Percentiles rank a stretch among this genome's conserved stretches.
Evolutionary conservation across 257 asterid species (phyloP).

Genomic region (Jacaranda mimosifolia): DNA sequence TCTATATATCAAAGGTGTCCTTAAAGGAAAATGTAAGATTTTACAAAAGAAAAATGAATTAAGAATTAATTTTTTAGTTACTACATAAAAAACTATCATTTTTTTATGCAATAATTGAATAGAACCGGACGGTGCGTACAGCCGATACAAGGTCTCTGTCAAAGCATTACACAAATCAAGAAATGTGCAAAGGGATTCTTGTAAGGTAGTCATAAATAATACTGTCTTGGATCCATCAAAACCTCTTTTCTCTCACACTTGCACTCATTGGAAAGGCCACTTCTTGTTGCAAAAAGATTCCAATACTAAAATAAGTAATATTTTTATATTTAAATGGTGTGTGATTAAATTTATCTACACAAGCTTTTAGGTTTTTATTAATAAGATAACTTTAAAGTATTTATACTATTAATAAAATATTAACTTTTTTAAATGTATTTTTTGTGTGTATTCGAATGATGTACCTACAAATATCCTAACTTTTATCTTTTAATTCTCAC

Average conservation of each 20-base stretch:
- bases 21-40: no score
- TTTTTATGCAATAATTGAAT: slow-evolving; percentile 26
- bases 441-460: no score
- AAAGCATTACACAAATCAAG: slow-evolving; percentile 27
- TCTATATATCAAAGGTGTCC: no score
- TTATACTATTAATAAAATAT: no score
- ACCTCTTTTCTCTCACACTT: slow-evolving; percentile 32
- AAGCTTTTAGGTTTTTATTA: no score
- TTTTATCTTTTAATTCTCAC: no score
- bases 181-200: not conserved
- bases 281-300: slow-evolving; percentile 5
- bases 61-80: not conserved
- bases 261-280: slow-evolving; percentile 38
- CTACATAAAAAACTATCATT: not conserved
- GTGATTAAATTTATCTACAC: no score
- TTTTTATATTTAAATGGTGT: no score
- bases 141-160: slow-evolving; percentile 7
- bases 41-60: not conserved
- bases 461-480: no score
- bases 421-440: no score
- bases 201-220: not conserved
- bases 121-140: slow-evolving; percentile 6
- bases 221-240: slow-evolving; percentile 39
- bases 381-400: no score
- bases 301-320: not conserved